A percentile compares a stretch with the other conserved stretches of the same genome.
These are phyloP conservation scores for Microthyrium microscopicum DNA, from an alignment of 2,329 filamentous ascomycete genomes.

Conservation along the genomic window DNA sequence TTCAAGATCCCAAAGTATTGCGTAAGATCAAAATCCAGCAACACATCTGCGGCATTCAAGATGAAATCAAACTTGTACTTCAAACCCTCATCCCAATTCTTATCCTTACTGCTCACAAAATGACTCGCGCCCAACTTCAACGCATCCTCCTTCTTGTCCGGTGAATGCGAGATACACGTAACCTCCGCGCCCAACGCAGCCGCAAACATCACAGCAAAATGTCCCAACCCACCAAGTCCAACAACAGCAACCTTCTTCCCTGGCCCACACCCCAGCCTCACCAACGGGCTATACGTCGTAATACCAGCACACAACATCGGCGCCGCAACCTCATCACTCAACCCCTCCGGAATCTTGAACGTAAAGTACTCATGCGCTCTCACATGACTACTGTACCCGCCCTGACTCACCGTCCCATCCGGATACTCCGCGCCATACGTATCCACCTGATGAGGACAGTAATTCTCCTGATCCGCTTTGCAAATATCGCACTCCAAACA, in stretches of 20 bases:
- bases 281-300: constrained; percentile 63
- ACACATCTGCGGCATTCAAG: constrained; percentile 56
- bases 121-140: constrained; percentile 42
- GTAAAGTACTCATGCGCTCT: constrained; percentile 62
- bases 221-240: constrained; percentile 40
- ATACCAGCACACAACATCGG: constrained; percentile 77
- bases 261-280: constrained; percentile 56
- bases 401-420: constrained; percentile 47
- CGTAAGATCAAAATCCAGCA: constrained; percentile 48
- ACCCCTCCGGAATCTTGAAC: constrained; percentile 59
- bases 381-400: constrained; percentile 51
- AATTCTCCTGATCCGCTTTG: constrained; percentile 36
- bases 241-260: constrained; percentile 67
- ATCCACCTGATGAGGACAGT: constrained; percentile 32
- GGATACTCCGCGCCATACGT: constrained; percentile 33
- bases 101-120: constrained; percentile 40
- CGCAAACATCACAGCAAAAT: constrained; percentile 32
- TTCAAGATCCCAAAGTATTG: constrained; percentile 67
- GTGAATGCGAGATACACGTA: constrained; percentile 43
- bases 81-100: constrained; percentile 40
- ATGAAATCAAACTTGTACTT: constrained; percentile 56
- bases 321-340: constrained; percentile 44
- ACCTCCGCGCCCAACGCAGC: constrained; percentile 42
- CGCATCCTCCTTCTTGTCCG: constrained; percentile 43
- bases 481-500: constrained; percentile 33